These are phyloP conservation scores for Paramecium octaurelia DNA, from an alignment of 73 alveolate species.

Conservation along the genomic window DNA sequence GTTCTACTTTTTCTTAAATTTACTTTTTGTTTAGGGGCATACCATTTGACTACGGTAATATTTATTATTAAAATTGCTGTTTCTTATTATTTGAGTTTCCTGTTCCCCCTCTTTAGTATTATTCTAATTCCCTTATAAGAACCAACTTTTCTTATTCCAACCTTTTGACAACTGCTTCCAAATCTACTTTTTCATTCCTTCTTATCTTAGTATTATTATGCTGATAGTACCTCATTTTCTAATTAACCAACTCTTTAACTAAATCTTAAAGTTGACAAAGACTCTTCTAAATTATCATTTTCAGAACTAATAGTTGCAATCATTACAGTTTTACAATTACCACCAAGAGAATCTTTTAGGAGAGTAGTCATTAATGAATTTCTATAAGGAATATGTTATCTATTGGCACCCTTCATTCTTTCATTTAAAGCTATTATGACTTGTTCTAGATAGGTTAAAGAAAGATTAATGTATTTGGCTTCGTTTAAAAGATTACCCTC, in stretches of 20 bases:
- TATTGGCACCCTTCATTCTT: conserved; percentile 80
- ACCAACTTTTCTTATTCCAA: conserved; percentile 68
- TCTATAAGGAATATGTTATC: conserved; percentile 95
- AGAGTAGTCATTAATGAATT: conserved; percentile 95
- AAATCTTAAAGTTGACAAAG: conserved; percentile 89
- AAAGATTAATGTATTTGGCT: conserved; percentile 88
- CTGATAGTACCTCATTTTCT: conserved; percentile 81
- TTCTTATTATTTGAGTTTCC: background rate
- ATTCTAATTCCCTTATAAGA: conserved; percentile 39
- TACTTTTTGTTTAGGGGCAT: background rate
- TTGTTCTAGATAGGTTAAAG: conserved; percentile 86
- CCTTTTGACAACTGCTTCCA: conserved; percentile 69
- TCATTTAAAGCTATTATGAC: conserved; percentile 91
- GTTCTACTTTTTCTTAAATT: conserved; percentile 39
- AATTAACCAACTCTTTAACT: conserved; percentile 92
- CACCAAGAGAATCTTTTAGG: conserved; percentile 95
- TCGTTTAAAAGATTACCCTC: conserved; percentile 87
- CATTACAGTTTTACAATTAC: conserved; percentile 95
- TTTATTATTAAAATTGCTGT: background rate
- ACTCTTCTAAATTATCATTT: conserved; percentile 85
- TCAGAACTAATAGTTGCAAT: conserved; percentile 89
- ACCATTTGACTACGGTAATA: background rate
- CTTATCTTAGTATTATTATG: background rate
- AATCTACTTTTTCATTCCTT: conserved; percentile 68
- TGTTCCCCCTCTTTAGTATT: conserved; percentile 22